Conservation (phyloP, 164 flowering plant species). For the Liquidambar formosana region DNA sequence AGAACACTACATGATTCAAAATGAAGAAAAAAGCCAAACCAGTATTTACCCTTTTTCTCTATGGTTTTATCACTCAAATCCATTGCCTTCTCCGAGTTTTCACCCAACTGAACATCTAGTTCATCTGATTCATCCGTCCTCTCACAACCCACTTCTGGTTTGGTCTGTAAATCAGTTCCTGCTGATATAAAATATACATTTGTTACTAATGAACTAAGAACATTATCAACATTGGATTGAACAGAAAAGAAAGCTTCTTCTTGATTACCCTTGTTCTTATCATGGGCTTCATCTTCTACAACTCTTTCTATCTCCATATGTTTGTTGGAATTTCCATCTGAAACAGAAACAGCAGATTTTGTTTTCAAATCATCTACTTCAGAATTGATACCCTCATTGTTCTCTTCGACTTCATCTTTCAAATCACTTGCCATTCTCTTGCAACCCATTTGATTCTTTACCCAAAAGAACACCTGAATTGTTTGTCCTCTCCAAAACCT, state of each 20-base stretch:
- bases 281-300: background rate
- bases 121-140: background rate
- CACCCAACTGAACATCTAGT: background rate
- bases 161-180: background rate
- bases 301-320: background rate
- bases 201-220: background rate
- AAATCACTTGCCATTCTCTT: constrained; percentile 5
- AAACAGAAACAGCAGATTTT: background rate
- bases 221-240: background rate
- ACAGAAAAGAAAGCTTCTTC: background rate
- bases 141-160: background rate
- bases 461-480: constrained; percentile 2
- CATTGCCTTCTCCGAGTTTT: background rate
- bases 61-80: background rate
- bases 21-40: too few species aligned
- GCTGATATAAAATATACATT: background rate
- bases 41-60: constrained; percentile 7
- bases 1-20: background rate
- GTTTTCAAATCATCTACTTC: constrained; percentile 2
- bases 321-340: background rate
- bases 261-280: background rate
- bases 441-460: background rate
- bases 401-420: constrained; percentile 4
- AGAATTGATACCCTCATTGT: background rate
- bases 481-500: background rate